Evolutionary conservation across 108 stramenopile genomes (phyloP), one percentile per base, ranked within the genome.

Genomic region (Nitzschia palea): DNA sequence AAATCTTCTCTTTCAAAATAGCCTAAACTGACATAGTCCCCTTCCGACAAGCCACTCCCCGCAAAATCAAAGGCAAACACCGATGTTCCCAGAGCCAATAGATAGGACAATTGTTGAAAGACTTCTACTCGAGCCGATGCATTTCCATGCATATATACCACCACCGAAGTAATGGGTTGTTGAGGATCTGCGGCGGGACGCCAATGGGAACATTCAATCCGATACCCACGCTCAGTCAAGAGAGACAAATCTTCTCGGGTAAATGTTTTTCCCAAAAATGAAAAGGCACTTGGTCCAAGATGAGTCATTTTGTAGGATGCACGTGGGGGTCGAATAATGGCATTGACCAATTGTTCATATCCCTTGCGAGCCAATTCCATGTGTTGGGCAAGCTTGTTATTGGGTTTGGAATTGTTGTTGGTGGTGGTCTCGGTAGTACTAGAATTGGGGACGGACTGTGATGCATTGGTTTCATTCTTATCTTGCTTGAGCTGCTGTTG

Each of bases 11-110:
- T 76, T 80, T 98, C 98, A 71, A 76, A 97, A 68, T 86, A 94
- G 37, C 97, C 98, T 56, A 98, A 82, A 57, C 89, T 85, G 10
- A 97, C 97, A 76, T 95, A 89, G 36, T 96, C 94, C 12, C 98
- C 97, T 52, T 95, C 98, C 36, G 79, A 81, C 71, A 80, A 77
- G 2, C 98, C 98, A 53, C 82, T 85, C 4, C 98, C 98, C n/a
- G 90, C 90, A 83, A 96, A 98, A 78, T 98, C 98, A 54, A 98
- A 88, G 12, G 91, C 81, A 61, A 96, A 86, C 23, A 98, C 87
- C 32, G 81, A 44, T 15, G 28, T 33, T 25, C 86, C 85, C 66
- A 91, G 71, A 5, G 76, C 52, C n/a, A 98, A 83, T 9, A 96
- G 67, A 50, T 90, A 80, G 4, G 90, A 81, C 14, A 98, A 70